These are phyloP conservation scores for Kluyveromyces marxianus DNA, from an alignment of 1,139 yeast genomes.

Conservation along the genomic window DNA sequence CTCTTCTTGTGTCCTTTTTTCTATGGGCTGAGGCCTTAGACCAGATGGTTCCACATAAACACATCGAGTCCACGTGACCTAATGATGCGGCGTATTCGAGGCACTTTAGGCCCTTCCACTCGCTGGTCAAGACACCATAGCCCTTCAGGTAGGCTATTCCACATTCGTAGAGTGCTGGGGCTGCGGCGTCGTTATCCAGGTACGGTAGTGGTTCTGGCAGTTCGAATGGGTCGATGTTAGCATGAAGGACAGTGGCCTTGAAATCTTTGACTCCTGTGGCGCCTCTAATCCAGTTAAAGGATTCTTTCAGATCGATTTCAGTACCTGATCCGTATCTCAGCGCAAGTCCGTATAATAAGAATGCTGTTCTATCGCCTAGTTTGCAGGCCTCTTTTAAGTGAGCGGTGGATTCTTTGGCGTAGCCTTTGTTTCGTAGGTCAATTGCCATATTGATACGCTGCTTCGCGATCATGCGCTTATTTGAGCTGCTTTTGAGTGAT, in stretches of 20 bases:
- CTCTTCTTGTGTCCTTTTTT: constrained; percentile 53
- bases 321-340: constrained; percentile 68
- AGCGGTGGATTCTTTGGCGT: constrained; percentile 61
- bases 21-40: constrained; percentile 47
- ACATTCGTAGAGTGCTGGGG: constrained; percentile 46
- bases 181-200: constrained; percentile 27
- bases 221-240: constrained; percentile 30
- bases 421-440: constrained; percentile 48
- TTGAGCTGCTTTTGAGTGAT: constrained; percentile 10
- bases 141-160: constrained; percentile 57
- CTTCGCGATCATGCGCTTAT: constrained; percentile 2
- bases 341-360: constrained; percentile 65
- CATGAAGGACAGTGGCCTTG: constrained; percentile 20
- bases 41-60: constrained; percentile 67
- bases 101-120: constrained; percentile 49
- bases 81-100: constrained; percentile 61
- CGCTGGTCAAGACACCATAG: constrained; percentile 51
- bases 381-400: constrained; percentile 42
- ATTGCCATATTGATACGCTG: constrained; percentile 36
- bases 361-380: constrained; percentile 56
- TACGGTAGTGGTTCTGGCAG: constrained; percentile 22
- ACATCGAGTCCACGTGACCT: constrained; percentile 66
- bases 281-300: constrained; percentile 54
- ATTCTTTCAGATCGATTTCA: constrained; percentile 46
- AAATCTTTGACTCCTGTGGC: constrained; percentile 35